phyloP scores from a whole-genome alignment of 2,329 filamentous ascomycete genomes.

The Fusarium bulbicola region DNA sequence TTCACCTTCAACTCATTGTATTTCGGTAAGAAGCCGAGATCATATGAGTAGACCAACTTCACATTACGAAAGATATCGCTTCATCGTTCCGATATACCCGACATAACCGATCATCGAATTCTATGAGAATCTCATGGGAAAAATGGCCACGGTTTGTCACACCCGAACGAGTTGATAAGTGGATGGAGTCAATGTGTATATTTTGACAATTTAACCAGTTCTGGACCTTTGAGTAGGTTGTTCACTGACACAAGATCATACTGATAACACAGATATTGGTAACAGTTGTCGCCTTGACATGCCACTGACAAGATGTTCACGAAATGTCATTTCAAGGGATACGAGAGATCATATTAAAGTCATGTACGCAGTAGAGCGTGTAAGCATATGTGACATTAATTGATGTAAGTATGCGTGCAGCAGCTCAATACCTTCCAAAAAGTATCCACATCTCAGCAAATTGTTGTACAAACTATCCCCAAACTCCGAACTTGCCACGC shows the following conservation, averaged over 20 bases:
- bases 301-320: not conserved
- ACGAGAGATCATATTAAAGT: not conserved
- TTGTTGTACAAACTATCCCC: not conserved
- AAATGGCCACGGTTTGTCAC: not conserved
- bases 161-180: not conserved
- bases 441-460: not conserved
- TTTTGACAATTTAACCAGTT: not conserved
- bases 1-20: not conserved
- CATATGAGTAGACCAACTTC: not conserved
- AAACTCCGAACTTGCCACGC: not conserved
- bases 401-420: not conserved
- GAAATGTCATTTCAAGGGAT: not conserved
- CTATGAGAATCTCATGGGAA: not conserved
- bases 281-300: not conserved
- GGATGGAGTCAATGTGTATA: not conserved
- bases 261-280: not conserved
- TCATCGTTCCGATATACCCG: constrained; percentile 15
- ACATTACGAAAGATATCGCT: not conserved
- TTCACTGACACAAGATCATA: not conserved
- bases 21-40: constrained; percentile 8
- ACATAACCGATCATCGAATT: not conserved
- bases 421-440: not conserved
- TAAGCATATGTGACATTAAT: not conserved
- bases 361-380: not conserved
- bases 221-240: not conserved